A percentile compares a stretch with the other conserved stretches of the same genome.
phyloP scores from a whole-genome alignment of 371 early-diverging fungal species.

The Nosema muscidifuracis region DNA sequence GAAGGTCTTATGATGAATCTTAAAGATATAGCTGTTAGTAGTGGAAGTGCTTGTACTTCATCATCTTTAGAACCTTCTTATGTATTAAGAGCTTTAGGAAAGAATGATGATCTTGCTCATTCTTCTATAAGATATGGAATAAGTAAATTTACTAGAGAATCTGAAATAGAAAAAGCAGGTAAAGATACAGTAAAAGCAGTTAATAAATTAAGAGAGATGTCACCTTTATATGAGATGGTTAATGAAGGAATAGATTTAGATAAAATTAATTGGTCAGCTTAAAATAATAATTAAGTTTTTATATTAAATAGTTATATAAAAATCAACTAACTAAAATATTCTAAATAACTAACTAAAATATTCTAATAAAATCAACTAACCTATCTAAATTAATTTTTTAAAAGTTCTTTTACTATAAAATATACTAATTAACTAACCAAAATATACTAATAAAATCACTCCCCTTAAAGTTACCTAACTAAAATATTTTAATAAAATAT shows the following conservation, averaged over 20 bases:
- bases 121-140: constrained; percentile 93
- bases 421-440: no score
- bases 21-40: constrained; percentile 88
- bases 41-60: constrained; percentile 95
- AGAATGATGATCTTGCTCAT: constrained; percentile 94
- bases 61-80: constrained; percentile 96
- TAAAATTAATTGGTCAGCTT: constrained; percentile 47
- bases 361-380: no score
- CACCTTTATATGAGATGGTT: constrained; percentile 94
- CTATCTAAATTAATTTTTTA: no score
- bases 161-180: constrained; percentile 83
- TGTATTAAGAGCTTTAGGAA: constrained; percentile 90
- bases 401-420: no score
- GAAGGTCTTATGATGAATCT: constrained; percentile 96
- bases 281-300: no score
- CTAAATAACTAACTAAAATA: no score
- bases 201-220: constrained; percentile 82
- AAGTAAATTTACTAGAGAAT: constrained; percentile 90
- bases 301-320: no score
- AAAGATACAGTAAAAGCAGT: constrained; percentile 79
- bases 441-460: no score
- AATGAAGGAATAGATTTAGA: constrained; percentile 62
- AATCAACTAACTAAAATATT: no score
- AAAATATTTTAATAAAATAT: no score
- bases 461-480: no score